A percentile compares a stretch with the other conserved stretches of the same genome.
Conservation (phyloP, 2,329 filamentous ascomycete genomes). For the Fusarium sp. region DNA sequence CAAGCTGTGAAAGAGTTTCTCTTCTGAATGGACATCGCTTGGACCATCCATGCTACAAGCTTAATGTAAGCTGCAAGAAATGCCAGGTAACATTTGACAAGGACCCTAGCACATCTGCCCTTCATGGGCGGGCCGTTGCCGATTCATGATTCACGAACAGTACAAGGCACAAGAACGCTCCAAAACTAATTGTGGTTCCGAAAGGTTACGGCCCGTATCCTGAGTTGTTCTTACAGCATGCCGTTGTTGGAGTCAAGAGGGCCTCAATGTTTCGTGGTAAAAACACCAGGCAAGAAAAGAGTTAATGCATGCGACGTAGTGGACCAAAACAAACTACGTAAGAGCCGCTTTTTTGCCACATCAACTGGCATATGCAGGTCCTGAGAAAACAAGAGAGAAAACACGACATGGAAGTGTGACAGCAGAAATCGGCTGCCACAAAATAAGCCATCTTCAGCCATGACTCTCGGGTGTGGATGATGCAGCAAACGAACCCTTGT, state of each 20-base stretch:
- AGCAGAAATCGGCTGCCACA: slow-evolving; percentile 14
- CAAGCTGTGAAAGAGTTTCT: neutral
- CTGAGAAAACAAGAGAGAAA: slow-evolving; percentile 40
- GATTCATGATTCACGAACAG: slow-evolving; percentile 21
- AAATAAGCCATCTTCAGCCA: slow-evolving; percentile 26
- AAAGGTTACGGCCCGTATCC: slow-evolving; percentile 1
- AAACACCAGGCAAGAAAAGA: slow-evolving; percentile 2
- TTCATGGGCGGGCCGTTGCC: slow-evolving; percentile 30
- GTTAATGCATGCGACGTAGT: slow-evolving; percentile 36
- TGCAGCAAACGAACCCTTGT: slow-evolving; percentile 34
- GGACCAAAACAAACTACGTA: slow-evolving; percentile 20
- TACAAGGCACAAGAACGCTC: neutral
- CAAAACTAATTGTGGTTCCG: neutral
- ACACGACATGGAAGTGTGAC: slow-evolving; percentile 30
- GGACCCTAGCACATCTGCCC: slow-evolving; percentile 32
- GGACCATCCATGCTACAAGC: slow-evolving; percentile 14
- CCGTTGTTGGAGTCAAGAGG: neutral
- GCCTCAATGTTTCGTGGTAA: slow-evolving; percentile 13
- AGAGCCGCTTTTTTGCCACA: slow-evolving; percentile 46
- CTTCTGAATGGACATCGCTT: slow-evolving; percentile 20
- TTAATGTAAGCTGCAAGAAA: slow-evolving; percentile 45
- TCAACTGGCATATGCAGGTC: slow-evolving; percentile 46
- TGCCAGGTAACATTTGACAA: slow-evolving; percentile 32
- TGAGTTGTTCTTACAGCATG: slow-evolving; percentile 19
- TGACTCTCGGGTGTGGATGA: slow-evolving; percentile 12